A percentile compares a stretch with the other conserved stretches of the same genome.
These are phyloP conservation scores for Saccharomycopsis sp. DNA, from an alignment of 805 yeast genomes.

Conservation along the genomic window DNA sequence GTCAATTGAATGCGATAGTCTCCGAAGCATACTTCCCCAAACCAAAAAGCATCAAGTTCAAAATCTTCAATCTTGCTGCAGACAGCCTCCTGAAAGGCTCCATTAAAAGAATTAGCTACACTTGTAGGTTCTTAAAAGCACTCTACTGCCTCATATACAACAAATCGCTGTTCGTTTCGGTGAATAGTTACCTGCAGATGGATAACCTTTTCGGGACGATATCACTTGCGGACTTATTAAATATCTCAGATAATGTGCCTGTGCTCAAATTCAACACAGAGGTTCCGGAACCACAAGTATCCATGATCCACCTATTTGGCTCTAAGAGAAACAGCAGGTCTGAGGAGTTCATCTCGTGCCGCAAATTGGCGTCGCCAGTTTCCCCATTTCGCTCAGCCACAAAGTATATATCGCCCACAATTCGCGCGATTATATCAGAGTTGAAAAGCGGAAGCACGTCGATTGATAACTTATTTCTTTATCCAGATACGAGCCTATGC, in stretches of 20 bases:
- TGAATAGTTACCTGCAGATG: background rate
- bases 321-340: background rate
- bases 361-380: background rate
- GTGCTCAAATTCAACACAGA: background rate
- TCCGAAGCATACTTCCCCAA: background rate
- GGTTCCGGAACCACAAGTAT: background rate
- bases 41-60: background rate
- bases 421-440: background rate
- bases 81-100: background rate
- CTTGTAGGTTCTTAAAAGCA: background rate
- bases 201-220: background rate
- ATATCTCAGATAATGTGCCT: background rate
- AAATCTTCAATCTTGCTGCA: background rate
- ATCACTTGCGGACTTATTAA: background rate
- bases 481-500: background rate
- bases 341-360: background rate
- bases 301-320: background rate
- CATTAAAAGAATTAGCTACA: background rate
- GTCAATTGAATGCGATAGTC: background rate
- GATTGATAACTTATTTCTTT: background rate
- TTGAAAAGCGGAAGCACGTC: background rate
- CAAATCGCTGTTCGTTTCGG: background rate
- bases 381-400: background rate
- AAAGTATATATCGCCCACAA: background rate
- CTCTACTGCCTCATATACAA: background rate